phyloP scores from a whole-genome alignment of 257 asterid species.

The Fraxinus anomala region DNA sequence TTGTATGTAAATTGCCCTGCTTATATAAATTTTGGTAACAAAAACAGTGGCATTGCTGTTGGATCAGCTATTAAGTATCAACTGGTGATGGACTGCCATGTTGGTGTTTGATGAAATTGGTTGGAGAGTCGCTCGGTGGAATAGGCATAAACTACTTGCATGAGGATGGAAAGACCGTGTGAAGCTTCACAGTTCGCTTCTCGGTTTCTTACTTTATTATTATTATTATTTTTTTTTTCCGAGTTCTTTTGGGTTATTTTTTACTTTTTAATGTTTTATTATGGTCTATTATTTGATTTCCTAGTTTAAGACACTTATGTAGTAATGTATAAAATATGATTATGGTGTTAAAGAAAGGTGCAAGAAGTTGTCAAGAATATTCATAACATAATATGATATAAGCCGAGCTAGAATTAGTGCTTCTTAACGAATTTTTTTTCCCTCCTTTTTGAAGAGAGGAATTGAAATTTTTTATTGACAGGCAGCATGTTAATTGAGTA shows the following conservation, averaged over 20 bases:
- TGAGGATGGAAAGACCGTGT: background rate
- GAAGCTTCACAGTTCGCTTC: background rate
- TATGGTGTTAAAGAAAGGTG: background rate
- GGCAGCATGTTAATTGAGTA: background rate
- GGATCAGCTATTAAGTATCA: conserved; percentile 52
- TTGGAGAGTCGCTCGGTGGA: background rate
- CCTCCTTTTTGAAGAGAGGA: background rate
- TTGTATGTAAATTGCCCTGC: conserved; percentile 58
- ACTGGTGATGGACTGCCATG: conserved; percentile 55
- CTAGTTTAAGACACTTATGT: background rate
- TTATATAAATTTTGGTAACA: conserved; percentile 38
- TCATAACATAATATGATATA: background rate
- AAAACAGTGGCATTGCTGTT: conserved; percentile 30
- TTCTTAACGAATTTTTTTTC: background rate
- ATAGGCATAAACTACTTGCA: conserved; percentile 4
- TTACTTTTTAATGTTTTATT: background rate
- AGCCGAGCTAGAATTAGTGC: background rate
- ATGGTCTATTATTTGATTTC: background rate
- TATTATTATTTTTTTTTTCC: too few relatives aligned
- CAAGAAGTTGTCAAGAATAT: background rate
- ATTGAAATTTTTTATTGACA: background rate
- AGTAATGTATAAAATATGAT: background rate
- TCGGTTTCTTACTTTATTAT: background rate
- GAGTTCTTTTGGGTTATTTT: background rate
- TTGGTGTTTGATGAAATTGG: conserved; percentile 41